These are phyloP conservation scores for Yarrowia keelungensis DNA, from an alignment of 805 yeast genomes.

Conservation along the genomic window DNA sequence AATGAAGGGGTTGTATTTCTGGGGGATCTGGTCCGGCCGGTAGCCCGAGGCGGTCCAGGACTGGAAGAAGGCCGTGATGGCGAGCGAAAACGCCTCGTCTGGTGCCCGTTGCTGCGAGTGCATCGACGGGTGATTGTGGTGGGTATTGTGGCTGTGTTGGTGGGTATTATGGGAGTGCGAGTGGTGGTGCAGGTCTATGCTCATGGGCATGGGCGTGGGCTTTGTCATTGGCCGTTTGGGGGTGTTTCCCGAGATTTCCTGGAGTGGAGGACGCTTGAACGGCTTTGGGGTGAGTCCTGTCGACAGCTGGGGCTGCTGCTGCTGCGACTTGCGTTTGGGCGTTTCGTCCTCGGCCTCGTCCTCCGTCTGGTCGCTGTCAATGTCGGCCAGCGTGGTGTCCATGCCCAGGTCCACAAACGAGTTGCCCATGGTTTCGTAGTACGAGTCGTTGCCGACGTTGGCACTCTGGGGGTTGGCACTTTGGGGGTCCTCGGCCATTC, in stretches of 20 bases:
- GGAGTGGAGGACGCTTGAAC: constrained; percentile 25
- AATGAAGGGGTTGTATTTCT: constrained; percentile 36
- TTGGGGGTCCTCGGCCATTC: constrained; percentile 23
- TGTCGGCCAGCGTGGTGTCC: constrained; percentile 29
- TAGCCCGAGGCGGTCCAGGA: constrained; percentile 38
- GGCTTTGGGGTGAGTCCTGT: constrained; percentile 28
- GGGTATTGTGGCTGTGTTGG: background rate
- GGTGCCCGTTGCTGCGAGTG: constrained; percentile 7
- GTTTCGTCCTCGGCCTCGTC: constrained; percentile 30
- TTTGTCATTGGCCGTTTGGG: constrained; percentile 32
- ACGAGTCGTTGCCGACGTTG: background rate
- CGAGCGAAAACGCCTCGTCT: constrained; percentile 30
- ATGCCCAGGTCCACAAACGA: constrained; percentile 32
- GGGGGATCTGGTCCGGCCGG: constrained; percentile 37
- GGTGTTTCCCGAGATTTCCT: constrained; percentile 21
- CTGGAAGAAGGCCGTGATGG: constrained; percentile 35
- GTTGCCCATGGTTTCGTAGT: constrained; percentile 25
- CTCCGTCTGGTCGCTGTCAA: constrained; percentile 35
- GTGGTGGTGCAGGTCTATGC: constrained; percentile 25
- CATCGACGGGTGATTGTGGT: background rate
- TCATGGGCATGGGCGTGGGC: constrained; percentile 34
- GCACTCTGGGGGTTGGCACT: background rate
- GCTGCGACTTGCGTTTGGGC: constrained; percentile 1
- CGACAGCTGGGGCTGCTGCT: constrained; percentile 4
- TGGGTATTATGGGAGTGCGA: background rate